Base-by-base conservation (phyloP, 257 asterid species). In the Fraxinus americana region DNA sequence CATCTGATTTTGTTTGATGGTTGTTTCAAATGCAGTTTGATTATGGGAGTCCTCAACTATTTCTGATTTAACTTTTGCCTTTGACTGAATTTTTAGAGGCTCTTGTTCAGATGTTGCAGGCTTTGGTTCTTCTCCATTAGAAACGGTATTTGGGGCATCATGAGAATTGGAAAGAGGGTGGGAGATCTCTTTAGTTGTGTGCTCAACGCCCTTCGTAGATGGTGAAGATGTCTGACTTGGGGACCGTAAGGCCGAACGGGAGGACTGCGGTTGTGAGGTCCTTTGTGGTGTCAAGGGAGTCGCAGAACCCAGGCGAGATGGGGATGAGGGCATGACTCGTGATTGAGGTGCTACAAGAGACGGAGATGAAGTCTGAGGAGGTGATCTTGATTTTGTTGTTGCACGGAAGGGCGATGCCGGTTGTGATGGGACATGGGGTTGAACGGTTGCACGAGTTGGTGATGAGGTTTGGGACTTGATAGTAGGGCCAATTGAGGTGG, bases 351-450 rank as follows among this genome's bases (percentile, higher is more conserved):
- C 52, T 50, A 80, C 70, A 25, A 52, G 82, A 74, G 91, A 79
- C 52, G 87, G 90, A 39, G 90, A 78, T 30, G 85, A 54, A 74
- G 92, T 67, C 82, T 79, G 89, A 76, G 90, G 78, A 39, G 97
- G 83, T 59, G 86, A 80, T 78, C 25, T 63, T 21, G 93, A 84
- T 86, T 81, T 88, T 74, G 85, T 25, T 36, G 72, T 34, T 21
- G 59, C 79, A 74, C 74, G 82, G 78, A 84, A 39, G 73, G 88
- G 87, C 41, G 93, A 84, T 25, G 76, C 75, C 43, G 85, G 79
- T 59, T 83, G 83, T 48, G 90, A 81, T 61, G 86, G 63, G 67
- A 85, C 52, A 21, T 32, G 74, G 25, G 91, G 61, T 74, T 73
- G 85, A 32, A 77, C 57, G 54, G 80, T 52, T 70, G 52, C 45